Base-by-base conservation (phyloP, 1,284 basidiomycete genomes). In the Rhodotorula sp. region DNA sequence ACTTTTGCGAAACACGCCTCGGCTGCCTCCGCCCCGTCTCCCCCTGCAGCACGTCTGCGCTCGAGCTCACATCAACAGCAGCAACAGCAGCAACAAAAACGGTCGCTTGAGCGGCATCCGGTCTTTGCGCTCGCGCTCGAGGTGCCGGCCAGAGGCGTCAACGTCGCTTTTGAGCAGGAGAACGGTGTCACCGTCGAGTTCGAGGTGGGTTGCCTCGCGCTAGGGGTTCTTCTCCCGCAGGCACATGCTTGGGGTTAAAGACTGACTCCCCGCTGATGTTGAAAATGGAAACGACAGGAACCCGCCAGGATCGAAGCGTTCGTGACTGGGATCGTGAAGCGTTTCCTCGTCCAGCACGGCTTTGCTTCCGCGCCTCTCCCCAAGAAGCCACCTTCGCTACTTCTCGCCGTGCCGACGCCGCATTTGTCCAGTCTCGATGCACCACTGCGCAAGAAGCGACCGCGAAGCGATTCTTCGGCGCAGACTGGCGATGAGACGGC, bases 71-170 rank as follows among this genome's bases (percentile, higher is more conserved):
- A 12, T 15, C 43, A 15, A 20, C 10, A 29, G 18, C 18, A 1
- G 47, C 60, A n/a, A 15, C 58, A 15, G 12, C 58, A 26, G 46
- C 21, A 23, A 14, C 51, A n/a, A 47, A 58, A 60, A 43, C 39
- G 39, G 34, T 89, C 91, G 39, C 62, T 10, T 26, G 91, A 92
- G 78, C 88, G 87, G 79, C 87, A 86, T 78, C 88, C 92, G 2
- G 86, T 92, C 65, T 96, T 92, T 79, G 89, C 93, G 43, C 83
- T 97, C 46, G 89, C 90, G 78, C 78, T 96, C 64, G 85, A 83
- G 3, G 81, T 93, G 18, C 87, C 91, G 56, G 81, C 87, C 2
- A 81, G 83, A 26, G 83, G 88, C 46, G 84, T 95, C 18, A 92
- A 95, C 78, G 90, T 90, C 69, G 87, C 87, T 69, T 79, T 93